A percentile compares a stretch with the other conserved stretches of the same genome.
Evolutionary conservation across 192 early-diverging fungal species (phyloP).

Genomic region (Gaertneriomyces semiglobifer): DNA sequence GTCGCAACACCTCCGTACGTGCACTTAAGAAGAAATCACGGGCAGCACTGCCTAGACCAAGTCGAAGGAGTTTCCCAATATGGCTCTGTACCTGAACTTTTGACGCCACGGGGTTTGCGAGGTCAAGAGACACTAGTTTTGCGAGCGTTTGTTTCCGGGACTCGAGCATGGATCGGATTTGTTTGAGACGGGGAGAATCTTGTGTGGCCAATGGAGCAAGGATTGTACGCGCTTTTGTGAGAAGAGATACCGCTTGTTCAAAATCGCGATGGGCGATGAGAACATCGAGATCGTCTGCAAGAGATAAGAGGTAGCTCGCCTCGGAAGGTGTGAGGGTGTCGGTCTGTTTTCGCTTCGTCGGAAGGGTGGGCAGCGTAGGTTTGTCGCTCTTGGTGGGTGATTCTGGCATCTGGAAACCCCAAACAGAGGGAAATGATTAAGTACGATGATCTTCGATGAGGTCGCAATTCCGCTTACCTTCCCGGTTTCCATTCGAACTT

Average conservation of each 20-base stretch:
- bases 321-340: slow-evolving; percentile 27
- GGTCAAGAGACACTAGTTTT: slow-evolving; percentile 58
- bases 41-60: slow-evolving; percentile 70
- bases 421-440: too few species aligned
- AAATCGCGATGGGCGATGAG: slow-evolving; percentile 90
- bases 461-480: too few species aligned
- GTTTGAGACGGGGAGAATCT: slow-evolving; percentile 37
- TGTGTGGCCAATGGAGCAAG: slow-evolving; percentile 10
- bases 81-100: slow-evolving; percentile 75
- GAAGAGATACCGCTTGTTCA: slow-evolving; percentile 66
- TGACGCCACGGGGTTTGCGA: slow-evolving; percentile 76
- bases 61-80: slow-evolving; percentile 73
- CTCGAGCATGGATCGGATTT: slow-evolving; percentile 34
- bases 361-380: too few species aligned
- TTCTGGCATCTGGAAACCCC: too few species aligned
- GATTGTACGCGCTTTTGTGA: slow-evolving; percentile 14
- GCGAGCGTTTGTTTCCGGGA: slow-evolving; percentile 48
- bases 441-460: too few species aligned
- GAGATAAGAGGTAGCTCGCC: slow-evolving; percentile 61
- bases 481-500: too few species aligned
- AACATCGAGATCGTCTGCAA: slow-evolving; percentile 88
- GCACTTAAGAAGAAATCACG: slow-evolving; percentile 82
- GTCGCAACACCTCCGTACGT: slow-evolving; percentile 72
- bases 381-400: too few species aligned
- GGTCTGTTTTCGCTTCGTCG: background rate